Conservation (phyloP, 73 alveolate species). For the Blepharisma japonicum region DNA sequence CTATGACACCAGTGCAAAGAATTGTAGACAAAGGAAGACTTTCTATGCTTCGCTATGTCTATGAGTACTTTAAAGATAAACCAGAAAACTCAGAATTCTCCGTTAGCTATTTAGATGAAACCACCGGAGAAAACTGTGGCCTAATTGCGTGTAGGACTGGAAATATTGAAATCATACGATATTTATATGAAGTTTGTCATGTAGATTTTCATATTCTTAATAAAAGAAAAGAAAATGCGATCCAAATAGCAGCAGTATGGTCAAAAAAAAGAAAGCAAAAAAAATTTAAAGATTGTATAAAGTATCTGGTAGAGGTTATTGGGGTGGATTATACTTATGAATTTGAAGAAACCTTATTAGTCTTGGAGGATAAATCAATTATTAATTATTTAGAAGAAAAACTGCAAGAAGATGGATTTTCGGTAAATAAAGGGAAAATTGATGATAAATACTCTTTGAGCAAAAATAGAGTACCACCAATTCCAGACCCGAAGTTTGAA, state of each 20-base stretch:
- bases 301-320: background rate
- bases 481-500: background rate
- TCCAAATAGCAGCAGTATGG: slow-evolving; percentile 14
- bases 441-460: slow-evolving; percentile 22
- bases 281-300: background rate
- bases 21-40: background rate
- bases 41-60: slow-evolving; percentile 5
- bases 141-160: slow-evolving; percentile 31
- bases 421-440: slow-evolving; percentile 4
- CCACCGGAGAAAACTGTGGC: slow-evolving; percentile 35
- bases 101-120: background rate
- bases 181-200: slow-evolving; percentile 13
- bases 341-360: slow-evolving; percentile 21
- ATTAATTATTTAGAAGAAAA: slow-evolving; percentile 14
- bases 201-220: slow-evolving; percentile 19
- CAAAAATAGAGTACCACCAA: slow-evolving; percentile 10
- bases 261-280: slow-evolving; percentile 20
- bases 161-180: background rate
- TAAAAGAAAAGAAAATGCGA: slow-evolving; percentile 22
- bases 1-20: slow-evolving; percentile 15
- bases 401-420: slow-evolving; percentile 3
- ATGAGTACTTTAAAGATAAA: background rate
- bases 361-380: slow-evolving; percentile 1
- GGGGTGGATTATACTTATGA: slow-evolving; percentile 24
- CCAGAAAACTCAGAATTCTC: background rate